Conservation (phyloP, 306 rosid genomes). For the Citrullus amarus region DNA sequence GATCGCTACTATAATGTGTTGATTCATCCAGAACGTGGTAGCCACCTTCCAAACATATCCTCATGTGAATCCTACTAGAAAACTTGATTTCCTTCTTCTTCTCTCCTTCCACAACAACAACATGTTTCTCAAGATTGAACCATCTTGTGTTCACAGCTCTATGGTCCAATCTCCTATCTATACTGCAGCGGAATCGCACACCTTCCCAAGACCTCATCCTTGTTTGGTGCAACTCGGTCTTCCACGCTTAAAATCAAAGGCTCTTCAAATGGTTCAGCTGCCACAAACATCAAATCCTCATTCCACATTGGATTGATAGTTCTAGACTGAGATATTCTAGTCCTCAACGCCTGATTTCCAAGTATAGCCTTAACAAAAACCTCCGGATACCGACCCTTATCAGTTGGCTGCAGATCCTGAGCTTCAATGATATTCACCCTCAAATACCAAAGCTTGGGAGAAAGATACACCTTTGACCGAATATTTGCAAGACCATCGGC, state of each 20-base stretch:
- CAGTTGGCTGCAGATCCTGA: conserved; percentile 41
- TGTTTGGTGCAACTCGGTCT: conserved; percentile 58
- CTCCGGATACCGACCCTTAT: conserved; percentile 55
- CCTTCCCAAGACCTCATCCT: conserved; percentile 45
- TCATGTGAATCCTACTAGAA: conserved; percentile 50
- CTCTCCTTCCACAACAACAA: conserved; percentile 42
- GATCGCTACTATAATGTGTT: conserved; percentile 68
- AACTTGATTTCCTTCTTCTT: conserved; percentile 59
- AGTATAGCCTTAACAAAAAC: conserved; percentile 45
- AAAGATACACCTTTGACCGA: conserved; percentile 52
- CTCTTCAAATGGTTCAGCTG: conserved; percentile 59
- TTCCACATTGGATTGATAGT: conserved; percentile 61
- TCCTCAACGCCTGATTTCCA: conserved; percentile 47
- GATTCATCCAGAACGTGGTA: conserved; percentile 66
- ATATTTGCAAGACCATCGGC: conserved; percentile 51
- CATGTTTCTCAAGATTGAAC: conserved; percentile 42
- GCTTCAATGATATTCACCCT: conserved; percentile 66
- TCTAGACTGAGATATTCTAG: conserved; percentile 43
- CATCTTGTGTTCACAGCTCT: conserved; percentile 48
- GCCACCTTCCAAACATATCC: conserved; percentile 60
- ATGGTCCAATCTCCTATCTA: conserved; percentile 47
- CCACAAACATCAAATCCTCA: conserved; percentile 62
- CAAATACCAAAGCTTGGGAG: conserved; percentile 68
- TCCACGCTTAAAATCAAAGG: conserved; percentile 50
- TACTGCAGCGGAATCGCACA: conserved; percentile 33